Conservation (phyloP, 2,329 filamentous ascomycete species). For the Diplodia sapinea region DNA sequence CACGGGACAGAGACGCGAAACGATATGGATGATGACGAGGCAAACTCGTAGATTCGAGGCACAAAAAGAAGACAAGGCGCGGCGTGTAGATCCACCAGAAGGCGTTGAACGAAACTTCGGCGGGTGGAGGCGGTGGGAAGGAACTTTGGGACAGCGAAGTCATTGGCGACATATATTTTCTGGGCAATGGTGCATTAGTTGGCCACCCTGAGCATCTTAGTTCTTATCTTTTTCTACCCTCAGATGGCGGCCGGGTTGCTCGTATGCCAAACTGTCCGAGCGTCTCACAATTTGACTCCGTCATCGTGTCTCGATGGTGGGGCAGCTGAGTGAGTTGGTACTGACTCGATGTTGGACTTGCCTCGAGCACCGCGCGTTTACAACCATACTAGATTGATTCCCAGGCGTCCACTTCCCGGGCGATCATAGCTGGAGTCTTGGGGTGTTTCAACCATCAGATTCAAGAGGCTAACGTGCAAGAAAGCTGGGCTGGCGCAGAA, state of each 20-base stretch:
- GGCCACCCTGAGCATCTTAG: conserved; percentile 12
- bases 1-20: conserved; percentile 45
- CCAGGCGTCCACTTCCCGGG: conserved; percentile 15
- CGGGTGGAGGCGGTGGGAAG: neutral
- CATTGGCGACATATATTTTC: conserved; percentile 7
- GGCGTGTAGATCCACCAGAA: neutral
- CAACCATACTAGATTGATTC: too few species aligned
- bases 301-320: conserved; percentile 11
- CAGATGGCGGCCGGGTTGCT: neutral
- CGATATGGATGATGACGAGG: conserved; percentile 22
- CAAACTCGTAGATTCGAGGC: neutral
- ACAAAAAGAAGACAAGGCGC: neutral
- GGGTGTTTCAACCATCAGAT: neutral
- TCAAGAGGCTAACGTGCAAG: too few species aligned
- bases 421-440: conserved; percentile 7
- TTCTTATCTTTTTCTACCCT: neutral
- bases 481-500: neutral
- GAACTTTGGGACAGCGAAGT: neutral
- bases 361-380: conserved; percentile 7
- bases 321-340: neutral
- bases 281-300: neutral
- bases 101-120: conserved; percentile 7
- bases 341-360: too few species aligned
- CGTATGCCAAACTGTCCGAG: neutral
- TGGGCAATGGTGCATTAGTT: conserved; percentile 15